A percentile compares a stretch with the other conserved stretches of the same genome.
Conservation (phyloP, 345 rosid genomes). For the Sonneratia caseolaris region DNA sequence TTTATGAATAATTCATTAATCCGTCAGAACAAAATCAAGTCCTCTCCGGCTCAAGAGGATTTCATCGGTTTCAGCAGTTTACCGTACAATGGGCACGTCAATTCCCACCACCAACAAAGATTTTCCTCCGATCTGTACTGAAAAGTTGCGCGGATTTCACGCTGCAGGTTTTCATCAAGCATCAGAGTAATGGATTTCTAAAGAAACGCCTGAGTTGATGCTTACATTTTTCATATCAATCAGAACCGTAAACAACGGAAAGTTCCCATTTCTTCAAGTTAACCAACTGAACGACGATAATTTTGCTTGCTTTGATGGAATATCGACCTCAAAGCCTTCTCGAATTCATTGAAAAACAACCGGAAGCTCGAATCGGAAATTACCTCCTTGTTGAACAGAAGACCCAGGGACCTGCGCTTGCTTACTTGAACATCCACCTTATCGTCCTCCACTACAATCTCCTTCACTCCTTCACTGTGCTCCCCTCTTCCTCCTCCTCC, state of each 20-base stretch:
- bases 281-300: background rate
- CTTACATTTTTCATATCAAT: background rate
- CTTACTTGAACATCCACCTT: background rate
- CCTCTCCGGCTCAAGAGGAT: too few relatives aligned
- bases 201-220: background rate
- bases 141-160: background rate
- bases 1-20: too few relatives aligned
- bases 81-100: background rate
- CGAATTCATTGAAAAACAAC: background rate
- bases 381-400: slow-evolving; percentile 9
- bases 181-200: background rate
- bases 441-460: background rate
- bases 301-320: background rate
- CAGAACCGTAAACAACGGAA: background rate
- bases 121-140: background rate
- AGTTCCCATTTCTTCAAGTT: background rate
- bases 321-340: background rate
- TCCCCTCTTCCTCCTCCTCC: background rate
- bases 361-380: background rate
- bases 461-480: background rate
- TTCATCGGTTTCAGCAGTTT: background rate
- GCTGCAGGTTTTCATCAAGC: background rate
- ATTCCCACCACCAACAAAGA: background rate
- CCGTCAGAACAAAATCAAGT: too few relatives aligned
- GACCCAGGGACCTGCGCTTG: slow-evolving; percentile 8